phyloP scores from a whole-genome alignment of 2,329 filamentous ascomycete species.

The Pseudogymnoascus sp. region DNA sequence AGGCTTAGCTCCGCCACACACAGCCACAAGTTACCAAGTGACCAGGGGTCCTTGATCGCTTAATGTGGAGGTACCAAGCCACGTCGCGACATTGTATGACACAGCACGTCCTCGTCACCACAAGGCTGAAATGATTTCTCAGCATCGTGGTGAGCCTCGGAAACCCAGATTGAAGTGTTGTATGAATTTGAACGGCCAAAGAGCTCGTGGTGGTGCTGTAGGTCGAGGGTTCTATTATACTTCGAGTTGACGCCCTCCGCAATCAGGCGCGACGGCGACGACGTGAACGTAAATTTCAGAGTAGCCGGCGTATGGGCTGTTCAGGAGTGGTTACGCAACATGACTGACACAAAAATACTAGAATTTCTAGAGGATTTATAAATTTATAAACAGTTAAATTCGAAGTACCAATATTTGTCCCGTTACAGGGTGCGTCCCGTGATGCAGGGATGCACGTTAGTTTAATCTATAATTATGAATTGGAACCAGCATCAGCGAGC shows the following conservation, averaged over 20 bases:
- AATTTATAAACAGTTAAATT: too few species aligned
- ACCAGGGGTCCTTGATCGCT: too few species aligned
- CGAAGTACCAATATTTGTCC: too few species aligned
- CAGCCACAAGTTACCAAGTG: too few species aligned
- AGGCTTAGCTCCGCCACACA: too few species aligned
- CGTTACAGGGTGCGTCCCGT: too few species aligned
- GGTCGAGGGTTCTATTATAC: slow-evolving; percentile 12
- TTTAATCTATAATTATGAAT: too few species aligned
- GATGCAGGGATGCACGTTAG: too few species aligned
- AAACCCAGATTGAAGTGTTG: slow-evolving; percentile 12
- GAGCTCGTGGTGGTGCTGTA: too few species aligned
- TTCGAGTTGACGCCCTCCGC: slow-evolving; percentile 12
- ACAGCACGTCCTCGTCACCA: background rate
- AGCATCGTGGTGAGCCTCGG: slow-evolving; percentile 17
- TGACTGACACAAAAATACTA: too few species aligned
- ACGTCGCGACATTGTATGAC: slow-evolving; percentile 13
- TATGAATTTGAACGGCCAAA: slow-evolving; percentile 11
- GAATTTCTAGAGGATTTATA: too few species aligned
- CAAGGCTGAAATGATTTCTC: slow-evolving; percentile 14
- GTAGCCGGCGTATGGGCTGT: slow-evolving; percentile 13
- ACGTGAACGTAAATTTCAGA: slow-evolving; percentile 14
- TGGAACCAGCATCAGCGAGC: too few species aligned
- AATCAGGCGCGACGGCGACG: slow-evolving; percentile 13
- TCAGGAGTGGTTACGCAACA: background rate
- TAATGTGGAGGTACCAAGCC: slow-evolving; percentile 12